phyloP scores from a whole-genome alignment of 306 rosid genomes.

The Astragalus membranaceus region DNA sequence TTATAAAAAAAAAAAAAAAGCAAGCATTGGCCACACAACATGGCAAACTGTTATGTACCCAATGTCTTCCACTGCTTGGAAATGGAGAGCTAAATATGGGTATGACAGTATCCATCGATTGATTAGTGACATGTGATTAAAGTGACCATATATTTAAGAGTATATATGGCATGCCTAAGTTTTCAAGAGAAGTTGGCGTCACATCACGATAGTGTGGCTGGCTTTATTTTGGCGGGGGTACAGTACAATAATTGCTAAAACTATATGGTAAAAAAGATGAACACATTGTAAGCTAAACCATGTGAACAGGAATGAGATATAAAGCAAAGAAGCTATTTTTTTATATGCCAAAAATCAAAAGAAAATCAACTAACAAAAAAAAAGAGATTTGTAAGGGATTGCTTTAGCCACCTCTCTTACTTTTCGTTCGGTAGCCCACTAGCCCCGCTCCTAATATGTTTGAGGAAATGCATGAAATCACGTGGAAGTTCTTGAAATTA shows the following conservation, averaged over 20 bases:
- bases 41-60: background rate
- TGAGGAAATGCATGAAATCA: background rate
- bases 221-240: conserved; percentile 1
- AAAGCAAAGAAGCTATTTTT: conserved; percentile 16
- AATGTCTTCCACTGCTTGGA: background rate
- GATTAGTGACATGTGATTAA: background rate
- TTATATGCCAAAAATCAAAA: background rate
- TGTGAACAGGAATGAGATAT: conserved; percentile 29
- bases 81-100: background rate
- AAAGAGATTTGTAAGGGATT: background rate
- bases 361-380: background rate
- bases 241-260: conserved; percentile 19
- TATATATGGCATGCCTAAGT: background rate
- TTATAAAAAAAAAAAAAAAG: background rate
- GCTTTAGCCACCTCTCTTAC: conserved; percentile 12
- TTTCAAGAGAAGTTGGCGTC: background rate
- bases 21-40: background rate
- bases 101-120: background rate
- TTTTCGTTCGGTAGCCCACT: conserved; percentile 1
- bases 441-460: background rate
- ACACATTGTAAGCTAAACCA: conserved; percentile 14
- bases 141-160: background rate
- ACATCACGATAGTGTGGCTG: background rate
- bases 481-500: background rate
- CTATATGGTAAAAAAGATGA: conserved; percentile 3